Base-by-base conservation (phyloP, 1,284 basidiomycete genomes). In the Somion occarium region DNA sequence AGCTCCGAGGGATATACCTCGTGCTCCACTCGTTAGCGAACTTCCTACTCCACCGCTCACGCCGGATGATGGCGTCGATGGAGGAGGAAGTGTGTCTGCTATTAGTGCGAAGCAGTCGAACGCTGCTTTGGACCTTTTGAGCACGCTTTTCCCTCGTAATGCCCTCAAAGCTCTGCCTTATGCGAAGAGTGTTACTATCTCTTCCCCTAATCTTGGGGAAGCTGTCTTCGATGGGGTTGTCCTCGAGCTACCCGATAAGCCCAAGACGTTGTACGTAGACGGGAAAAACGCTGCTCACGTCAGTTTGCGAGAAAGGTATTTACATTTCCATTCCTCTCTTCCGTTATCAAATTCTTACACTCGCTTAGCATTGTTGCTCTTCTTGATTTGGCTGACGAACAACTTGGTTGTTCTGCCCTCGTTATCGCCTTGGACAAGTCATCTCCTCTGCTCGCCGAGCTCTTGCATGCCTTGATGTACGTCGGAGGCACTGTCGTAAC, bases 401-500 rank as follows among this genome's bases (percentile, higher is more conserved):
- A 78, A 54, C 73, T 92, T 37, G 76, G 78, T 61, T 91, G 88
- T 64, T 78, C 77, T 42, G 83, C 85, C n/a, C 76, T 91, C 39
- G 76, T 91, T 54, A 90, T 92, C 58, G 84, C 78, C 19, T 68
- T 89, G 53, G 83, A 86, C 63, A 79, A 81, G 58, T 72, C 75
- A 1, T 80, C 78, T 38, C 73, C 77, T 13, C 71, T 71, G 34
- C 71, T 88, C 48, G 76, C 80, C 57, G 75, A 80, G 58, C 69
- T 90, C 49, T 71, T 91, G 46, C 88, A 91, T 62, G 84, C 88
- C 46, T 76, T 91, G 55, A 87, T 91, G 85, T 91, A 91, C 67
- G 85, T 90, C 48, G 88, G 88, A 55, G 88, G 85, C 48, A 78
- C 75, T 42, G 82, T 91, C 49, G 83, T 91, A 51, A 87, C 85